phyloP scores from a whole-genome alignment of 768 basidiomycete species.

The Tephrocybe rancida region DNA sequence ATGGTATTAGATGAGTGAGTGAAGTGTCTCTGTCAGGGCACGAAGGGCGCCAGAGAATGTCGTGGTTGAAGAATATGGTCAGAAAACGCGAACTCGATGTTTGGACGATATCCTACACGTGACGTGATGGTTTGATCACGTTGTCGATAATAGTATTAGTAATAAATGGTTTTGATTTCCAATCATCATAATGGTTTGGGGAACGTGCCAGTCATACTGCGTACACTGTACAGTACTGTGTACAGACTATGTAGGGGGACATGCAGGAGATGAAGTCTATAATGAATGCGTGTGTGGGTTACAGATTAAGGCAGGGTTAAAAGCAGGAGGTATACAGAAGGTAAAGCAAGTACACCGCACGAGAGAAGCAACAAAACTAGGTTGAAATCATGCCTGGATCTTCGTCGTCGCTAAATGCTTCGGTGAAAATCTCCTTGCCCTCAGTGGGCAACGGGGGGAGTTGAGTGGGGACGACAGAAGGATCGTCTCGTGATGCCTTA shows the following conservation, averaged over 20 bases:
- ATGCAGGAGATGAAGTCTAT: slow-evolving; percentile 16
- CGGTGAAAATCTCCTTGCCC: slow-evolving; percentile 79
- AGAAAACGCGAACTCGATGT: too few relatives aligned
- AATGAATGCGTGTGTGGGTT: slow-evolving; percentile 13
- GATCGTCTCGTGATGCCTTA: slow-evolving; percentile 63
- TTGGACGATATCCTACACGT: too few relatives aligned
- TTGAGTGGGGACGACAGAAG: slow-evolving; percentile 44
- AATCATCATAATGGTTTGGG: neutral
- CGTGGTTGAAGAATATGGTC: neutral
- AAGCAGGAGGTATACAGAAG: slow-evolving; percentile 17
- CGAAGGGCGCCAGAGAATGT: neutral
- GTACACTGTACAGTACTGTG: slow-evolving; percentile 10
- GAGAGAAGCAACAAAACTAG: slow-evolving; percentile 28
- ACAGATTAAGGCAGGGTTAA: slow-evolving; percentile 12
- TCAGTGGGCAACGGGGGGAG: slow-evolving; percentile 68
- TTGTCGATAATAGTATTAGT: too few relatives aligned
- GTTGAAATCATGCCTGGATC: slow-evolving; percentile 81
- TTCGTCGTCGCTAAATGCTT: slow-evolving; percentile 68
- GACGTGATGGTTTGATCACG: neutral
- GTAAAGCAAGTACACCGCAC: slow-evolving; percentile 6
- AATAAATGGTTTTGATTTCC: too few relatives aligned
- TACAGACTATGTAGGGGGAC: slow-evolving; percentile 4
- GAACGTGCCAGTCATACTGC: slow-evolving; percentile 8
- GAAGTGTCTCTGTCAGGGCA: too few relatives aligned
- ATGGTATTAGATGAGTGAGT: neutral